Conservation (phyloP, 1,139 yeast genomes). For the Debaryomyces sp. region DNA sequence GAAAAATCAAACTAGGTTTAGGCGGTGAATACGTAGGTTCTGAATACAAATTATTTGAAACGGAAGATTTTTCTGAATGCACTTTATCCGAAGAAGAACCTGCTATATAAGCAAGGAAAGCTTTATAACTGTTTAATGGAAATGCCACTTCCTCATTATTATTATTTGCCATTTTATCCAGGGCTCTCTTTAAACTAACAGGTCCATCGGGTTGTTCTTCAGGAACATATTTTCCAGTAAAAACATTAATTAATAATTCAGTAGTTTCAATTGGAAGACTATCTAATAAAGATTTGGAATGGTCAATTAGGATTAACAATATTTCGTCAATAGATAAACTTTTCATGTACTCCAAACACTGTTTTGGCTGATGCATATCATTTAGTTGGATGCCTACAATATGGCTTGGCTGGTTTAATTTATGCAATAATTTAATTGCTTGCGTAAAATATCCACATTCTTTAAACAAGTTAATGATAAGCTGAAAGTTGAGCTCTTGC, state of each 20-base stretch:
- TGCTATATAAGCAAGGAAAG: constrained; percentile 69
- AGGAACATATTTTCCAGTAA: constrained; percentile 81
- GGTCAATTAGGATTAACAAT: constrained; percentile 66
- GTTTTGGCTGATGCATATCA: constrained; percentile 63
- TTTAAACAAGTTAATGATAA: constrained; percentile 71
- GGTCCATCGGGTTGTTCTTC: constrained; percentile 14
- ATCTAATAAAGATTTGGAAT: constrained; percentile 67
- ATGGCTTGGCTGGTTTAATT: constrained; percentile 70
- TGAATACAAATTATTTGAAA: constrained; percentile 8
- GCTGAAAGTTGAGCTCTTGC: constrained; percentile 63
- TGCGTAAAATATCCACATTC: constrained; percentile 74
- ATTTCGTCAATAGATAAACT: constrained; percentile 79
- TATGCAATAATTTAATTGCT: constrained; percentile 72
- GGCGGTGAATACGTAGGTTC: constrained; percentile 89
- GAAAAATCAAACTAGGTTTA: constrained; percentile 81
- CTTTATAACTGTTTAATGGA: constrained; percentile 65
- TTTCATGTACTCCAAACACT: constrained; percentile 68
- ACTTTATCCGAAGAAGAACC: constrained; percentile 17
- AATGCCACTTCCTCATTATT: constrained; percentile 15
- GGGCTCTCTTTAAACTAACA: constrained; percentile 8
- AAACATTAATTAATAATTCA: constrained; percentile 76
- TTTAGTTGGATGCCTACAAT: constrained; percentile 78
- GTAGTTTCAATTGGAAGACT: constrained; percentile 81
- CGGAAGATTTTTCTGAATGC: constrained; percentile 15
- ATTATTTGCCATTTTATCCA: constrained; percentile 8